Evolutionary conservation across 1,284 basidiomycete genomes (phyloP), one percentile per base, ranked within the genome.

Genomic region (Leccinum subspadiceum): DNA sequence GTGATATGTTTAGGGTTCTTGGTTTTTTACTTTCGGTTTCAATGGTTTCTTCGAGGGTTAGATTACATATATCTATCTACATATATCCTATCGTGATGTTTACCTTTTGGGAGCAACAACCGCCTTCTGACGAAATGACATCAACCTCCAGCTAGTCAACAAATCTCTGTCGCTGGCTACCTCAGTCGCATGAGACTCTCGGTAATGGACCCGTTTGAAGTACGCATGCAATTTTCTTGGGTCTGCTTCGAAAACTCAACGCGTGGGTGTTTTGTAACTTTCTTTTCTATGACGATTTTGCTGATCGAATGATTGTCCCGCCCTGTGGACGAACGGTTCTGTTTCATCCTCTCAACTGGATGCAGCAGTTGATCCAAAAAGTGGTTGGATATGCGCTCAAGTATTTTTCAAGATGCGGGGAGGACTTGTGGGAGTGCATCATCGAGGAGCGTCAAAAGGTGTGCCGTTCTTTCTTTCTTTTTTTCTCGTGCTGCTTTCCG

Each of bases 121-220:
- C 37, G 12, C 12, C 33, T 15, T 37, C 3, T 37, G 15, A 37
- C 7, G 37, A 37, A 7, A 37, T 15, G 37, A 15, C 37, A 2
- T 37, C 37, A 7, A 15, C 12, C 7, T 37, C 37, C 15, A 37
- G 6, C 15, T 15, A 15, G 15, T 37, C 37, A 37, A 37, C 37
- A n/a, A 15, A 15, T 37, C 15, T 37, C 6, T 37, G 7, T 37
- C 6, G 35, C 15, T 15, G 13, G 12, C 33, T 35, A 13, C 13
- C 37, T 37, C 13, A 15, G 15, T 15, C 37, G 13, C 15, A 7
- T 37, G 37, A 37, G 37, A 5, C 46, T 17, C n/a, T 17, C n/a
- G 8, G 4, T n/a, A 12, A 41, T 94, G 87, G 93, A 95, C 75
- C 90, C 92, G 0, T 96, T 95, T 71, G 92, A 95, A 84, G 90